phyloP scores from a whole-genome alignment of 331 rosid species.

The Telfairia occidentalis region DNA sequence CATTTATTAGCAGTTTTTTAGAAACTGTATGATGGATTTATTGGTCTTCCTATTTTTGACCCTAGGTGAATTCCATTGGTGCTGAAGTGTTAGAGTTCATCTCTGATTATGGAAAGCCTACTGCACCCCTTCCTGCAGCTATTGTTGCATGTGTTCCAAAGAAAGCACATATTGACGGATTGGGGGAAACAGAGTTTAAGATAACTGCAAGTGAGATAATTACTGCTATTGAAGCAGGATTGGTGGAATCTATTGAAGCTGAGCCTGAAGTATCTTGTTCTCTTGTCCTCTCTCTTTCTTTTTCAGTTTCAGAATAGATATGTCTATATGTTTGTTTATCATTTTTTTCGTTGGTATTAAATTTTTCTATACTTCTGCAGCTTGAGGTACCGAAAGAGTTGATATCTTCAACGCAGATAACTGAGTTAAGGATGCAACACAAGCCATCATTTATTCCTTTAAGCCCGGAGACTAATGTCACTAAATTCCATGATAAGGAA shows the following conservation, averaged over 20 bases:
- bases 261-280: conserved; percentile 73
- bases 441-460: conserved; percentile 61
- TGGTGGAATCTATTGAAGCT: conserved; percentile 64
- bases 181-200: conserved; percentile 84
- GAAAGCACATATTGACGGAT: conserved; percentile 69
- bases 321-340: not conserved
- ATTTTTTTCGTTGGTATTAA: not conserved
- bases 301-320: not conserved
- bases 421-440: conserved; percentile 51
- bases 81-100: conserved; percentile 78
- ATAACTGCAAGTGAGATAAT: conserved; percentile 70
- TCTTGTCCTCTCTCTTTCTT: conserved; percentile 10
- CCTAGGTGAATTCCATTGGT: conserved; percentile 78
- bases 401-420: conserved; percentile 50
- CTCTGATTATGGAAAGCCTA: conserved; percentile 81
- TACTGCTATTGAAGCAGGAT: conserved; percentile 77
- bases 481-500: conserved; percentile 67
- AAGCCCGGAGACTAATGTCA: conserved; percentile 39
- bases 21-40: not conserved
- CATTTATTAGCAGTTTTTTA: not conserved
- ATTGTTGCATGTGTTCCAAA: conserved; percentile 95
- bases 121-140: conserved; percentile 93
- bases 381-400: conserved; percentile 95
- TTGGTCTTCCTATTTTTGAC: conserved; percentile 9
- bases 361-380: conserved; percentile 32